A percentile compares a stretch with the other conserved stretches of the same genome.
These are phyloP conservation scores for Sporobolus alterniflorus DNA, from an alignment of 202 grass and related monocot genomes.

Conservation along the genomic window DNA sequence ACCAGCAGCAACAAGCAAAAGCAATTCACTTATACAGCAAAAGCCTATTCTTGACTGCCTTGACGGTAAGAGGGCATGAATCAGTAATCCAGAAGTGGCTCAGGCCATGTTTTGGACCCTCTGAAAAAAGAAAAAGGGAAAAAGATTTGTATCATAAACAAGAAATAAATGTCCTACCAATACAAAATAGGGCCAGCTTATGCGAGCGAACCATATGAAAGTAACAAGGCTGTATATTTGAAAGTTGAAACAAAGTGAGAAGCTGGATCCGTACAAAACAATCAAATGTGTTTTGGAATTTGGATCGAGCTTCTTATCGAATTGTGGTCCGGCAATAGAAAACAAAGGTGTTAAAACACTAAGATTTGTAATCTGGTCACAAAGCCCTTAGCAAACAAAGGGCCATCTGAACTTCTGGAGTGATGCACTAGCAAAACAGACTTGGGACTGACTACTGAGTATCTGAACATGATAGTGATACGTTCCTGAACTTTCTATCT, in stretches of 20 bases:
- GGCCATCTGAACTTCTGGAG: not conserved
- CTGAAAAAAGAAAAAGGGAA: constrained; percentile 53
- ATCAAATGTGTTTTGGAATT: not conserved
- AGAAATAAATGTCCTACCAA: not conserved
- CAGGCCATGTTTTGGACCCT: constrained; percentile 71
- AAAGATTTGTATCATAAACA: constrained; percentile 12
- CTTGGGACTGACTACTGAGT: not conserved
- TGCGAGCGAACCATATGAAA: constrained; percentile 1
- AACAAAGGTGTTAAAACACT: not conserved
- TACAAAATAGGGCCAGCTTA: not conserved
- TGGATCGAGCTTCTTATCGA: not conserved
- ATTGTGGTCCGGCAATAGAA: not conserved
- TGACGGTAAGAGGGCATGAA: constrained; percentile 89
- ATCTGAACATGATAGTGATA: not conserved
- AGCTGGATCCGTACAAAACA: not conserved
- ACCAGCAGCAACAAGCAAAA: constrained; percentile 19
- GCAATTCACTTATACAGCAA: constrained; percentile 83
- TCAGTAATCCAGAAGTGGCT: constrained; percentile 97
- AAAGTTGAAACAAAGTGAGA: not conserved
- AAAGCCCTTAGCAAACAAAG: not conserved
- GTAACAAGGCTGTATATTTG: not conserved
- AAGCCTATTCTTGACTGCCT: constrained; percentile 68
- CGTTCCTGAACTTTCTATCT: not conserved
- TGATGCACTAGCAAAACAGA: not conserved
- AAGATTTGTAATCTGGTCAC: not conserved